Base-by-base conservation (phyloP, 495 filamentous ascomycete genomes). In the Penicillium macrosclerotiorum region DNA sequence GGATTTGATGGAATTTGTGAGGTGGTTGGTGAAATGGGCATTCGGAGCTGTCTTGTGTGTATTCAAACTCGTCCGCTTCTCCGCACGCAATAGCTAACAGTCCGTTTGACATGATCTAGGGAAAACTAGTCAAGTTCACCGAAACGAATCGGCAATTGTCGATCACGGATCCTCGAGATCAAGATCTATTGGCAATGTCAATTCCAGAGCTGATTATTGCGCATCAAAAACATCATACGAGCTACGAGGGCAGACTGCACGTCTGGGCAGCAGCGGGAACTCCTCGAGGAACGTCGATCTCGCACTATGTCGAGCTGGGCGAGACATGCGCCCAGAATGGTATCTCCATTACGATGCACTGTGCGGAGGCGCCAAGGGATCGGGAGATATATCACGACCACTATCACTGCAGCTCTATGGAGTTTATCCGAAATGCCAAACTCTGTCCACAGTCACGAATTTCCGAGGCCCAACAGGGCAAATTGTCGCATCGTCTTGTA, bases 261-360 rank as follows among this genome's bases (percentile, higher is more conserved):
- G 65, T 75, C 11, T 75, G 71, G 71, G 69, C 68, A 29, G 70
- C 65, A 5, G 67, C 71, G 2, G 63, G 65, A 1, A 75, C 71
- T 12, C 71, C 71, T 5, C 60, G 71, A 2, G 70, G 69, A 3
- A 53, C 54, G 16, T 49, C 56, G 1, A 55, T 51, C 14, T 51
- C 39, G 2, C 44, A 47, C 1, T 65, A 57, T 17, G 49, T 30
- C 1, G 57, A 54, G 13, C 27, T 63, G 6, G 59, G 62, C 6
- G 50, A 60, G 12, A 42, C 47, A 4, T 63, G 75, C 17, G 68
- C 72, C 2, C 63, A 69, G 0, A 33, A 56, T 22, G 47, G 47
- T 0, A 55, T 55, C 18, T 57, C 53, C 0, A 30, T 38, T 11
- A 60, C 57, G 0, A 57, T 60, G 53, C 57, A 60, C 17, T 60